Conservation (phyloP, 441 rosid genomes). For the Biscutella auriculata region DNA sequence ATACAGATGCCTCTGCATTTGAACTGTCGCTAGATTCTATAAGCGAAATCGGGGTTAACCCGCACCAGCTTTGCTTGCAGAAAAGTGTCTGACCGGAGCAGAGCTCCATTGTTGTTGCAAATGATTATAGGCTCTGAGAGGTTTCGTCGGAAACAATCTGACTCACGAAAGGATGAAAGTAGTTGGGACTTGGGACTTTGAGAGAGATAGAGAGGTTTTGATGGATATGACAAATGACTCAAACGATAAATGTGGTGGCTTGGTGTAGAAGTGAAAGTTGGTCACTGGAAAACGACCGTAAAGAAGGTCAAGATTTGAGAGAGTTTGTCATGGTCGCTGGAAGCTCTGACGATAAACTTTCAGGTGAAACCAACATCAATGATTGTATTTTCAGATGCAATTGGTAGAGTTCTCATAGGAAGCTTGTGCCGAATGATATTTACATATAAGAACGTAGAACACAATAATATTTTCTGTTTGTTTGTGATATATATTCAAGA, state of each 20-base stretch:
- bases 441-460: neutral
- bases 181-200: slow-evolving; percentile 33
- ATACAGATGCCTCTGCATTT: slow-evolving; percentile 57
- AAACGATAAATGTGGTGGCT: slow-evolving; percentile 14
- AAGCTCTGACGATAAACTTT: slow-evolving; percentile 33
- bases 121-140: slow-evolving; percentile 51
- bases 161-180: slow-evolving; percentile 67
- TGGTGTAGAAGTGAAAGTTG: slow-evolving; percentile 58
- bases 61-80: slow-evolving; percentile 45
- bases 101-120: slow-evolving; percentile 62
- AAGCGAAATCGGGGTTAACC: slow-evolving; percentile 34
- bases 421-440: neutral
- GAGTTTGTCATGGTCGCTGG: slow-evolving; percentile 18
- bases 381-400: slow-evolving; percentile 10
- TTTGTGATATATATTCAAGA: slow-evolving; percentile 13
- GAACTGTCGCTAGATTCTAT: slow-evolving; percentile 53
- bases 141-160: slow-evolving; percentile 35
- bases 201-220: slow-evolving; percentile 42
- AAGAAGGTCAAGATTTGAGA: slow-evolving; percentile 81
- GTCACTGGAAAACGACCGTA: slow-evolving; percentile 78
- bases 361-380: slow-evolving; percentile 33
- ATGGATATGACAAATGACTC: slow-evolving; percentile 28
- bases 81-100: slow-evolving; percentile 29
- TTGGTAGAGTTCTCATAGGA: neutral
- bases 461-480: neutral